Percentiles rank a stretch among this genome's conserved stretches.
These are phyloP conservation scores for Mitragyna speciosa DNA, from an alignment of 257 asterid genomes.

Conservation along the genomic window DNA sequence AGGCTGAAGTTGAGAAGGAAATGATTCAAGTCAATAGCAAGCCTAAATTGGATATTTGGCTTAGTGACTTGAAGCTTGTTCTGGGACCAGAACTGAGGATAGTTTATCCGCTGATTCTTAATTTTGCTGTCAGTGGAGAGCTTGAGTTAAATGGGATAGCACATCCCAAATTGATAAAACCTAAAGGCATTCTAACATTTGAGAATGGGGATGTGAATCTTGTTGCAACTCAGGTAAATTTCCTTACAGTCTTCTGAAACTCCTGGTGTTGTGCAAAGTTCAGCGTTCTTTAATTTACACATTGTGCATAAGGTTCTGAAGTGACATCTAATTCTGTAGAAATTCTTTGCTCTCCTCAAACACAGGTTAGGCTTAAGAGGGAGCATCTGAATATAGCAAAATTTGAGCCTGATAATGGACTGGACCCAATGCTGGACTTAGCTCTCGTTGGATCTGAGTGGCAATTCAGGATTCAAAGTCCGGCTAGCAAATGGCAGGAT, in stretches of 20 bases:
- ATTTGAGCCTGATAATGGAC: constrained; percentile 97
- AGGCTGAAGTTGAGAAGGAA: constrained; percentile 74
- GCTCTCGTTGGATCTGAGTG: constrained; percentile 98
- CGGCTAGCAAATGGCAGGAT: constrained; percentile 99
- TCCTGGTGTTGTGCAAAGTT: constrained; percentile 14
- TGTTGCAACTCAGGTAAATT: constrained; percentile 92
- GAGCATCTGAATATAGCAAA: constrained; percentile 95
- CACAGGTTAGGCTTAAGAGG: constrained; percentile 91
- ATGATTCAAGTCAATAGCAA: constrained; percentile 66
- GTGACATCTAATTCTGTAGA: constrained; percentile 13
- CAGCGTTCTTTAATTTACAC: constrained; percentile 10
- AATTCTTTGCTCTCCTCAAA: constrained; percentile 16
- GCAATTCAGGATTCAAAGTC: constrained; percentile 97
- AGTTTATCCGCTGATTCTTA: constrained; percentile 88
- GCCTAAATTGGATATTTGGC: constrained; percentile 82
- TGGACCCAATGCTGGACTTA: constrained; percentile 87
- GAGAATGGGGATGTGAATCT: constrained; percentile 98
- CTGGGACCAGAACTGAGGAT: constrained; percentile 96
- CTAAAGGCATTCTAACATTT: constrained; percentile 78
- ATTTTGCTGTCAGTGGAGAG: constrained; percentile 96
- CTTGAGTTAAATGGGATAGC: constrained; percentile 94
- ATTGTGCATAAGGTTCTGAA: constrained; percentile 20
- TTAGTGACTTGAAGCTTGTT: constrained; percentile 71
- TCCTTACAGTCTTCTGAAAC: constrained; percentile 9
- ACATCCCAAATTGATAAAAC: constrained; percentile 90